These are phyloP conservation scores for Pichia nakasei DNA, from an alignment of 805 yeast species.

Conservation along the genomic window DNA sequence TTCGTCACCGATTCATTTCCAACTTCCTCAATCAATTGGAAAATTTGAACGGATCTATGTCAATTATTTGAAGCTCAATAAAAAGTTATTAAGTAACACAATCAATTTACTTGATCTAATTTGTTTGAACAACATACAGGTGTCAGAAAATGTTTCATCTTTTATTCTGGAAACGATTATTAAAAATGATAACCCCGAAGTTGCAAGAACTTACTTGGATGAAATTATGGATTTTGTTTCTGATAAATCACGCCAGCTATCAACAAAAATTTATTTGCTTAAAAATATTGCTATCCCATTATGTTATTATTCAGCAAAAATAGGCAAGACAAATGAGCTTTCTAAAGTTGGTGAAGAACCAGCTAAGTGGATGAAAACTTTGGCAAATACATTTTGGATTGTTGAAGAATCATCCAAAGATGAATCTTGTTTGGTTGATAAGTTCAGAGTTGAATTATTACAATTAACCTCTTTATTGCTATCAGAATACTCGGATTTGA, in stretches of 20 bases:
- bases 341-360: slow-evolving; percentile 15
- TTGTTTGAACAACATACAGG: slow-evolving; percentile 37
- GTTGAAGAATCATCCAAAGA: slow-evolving; percentile 45
- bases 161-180: slow-evolving; percentile 52
- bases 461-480: slow-evolving; percentile 75
- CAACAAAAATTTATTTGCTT: slow-evolving; percentile 53
- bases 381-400: slow-evolving; percentile 68
- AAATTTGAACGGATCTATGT: slow-evolving; percentile 48
- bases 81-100: slow-evolving; percentile 7
- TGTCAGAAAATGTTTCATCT: slow-evolving; percentile 42
- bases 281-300: slow-evolving; percentile 58
- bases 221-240: slow-evolving; percentile 43
- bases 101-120: slow-evolving; percentile 36
- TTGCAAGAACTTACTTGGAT: slow-evolving; percentile 43
- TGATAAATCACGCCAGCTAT: slow-evolving; percentile 33
- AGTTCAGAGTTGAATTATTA: slow-evolving; percentile 64
- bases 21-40: slow-evolving; percentile 59
- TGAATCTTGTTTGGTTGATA: slow-evolving; percentile 63
- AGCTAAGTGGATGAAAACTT: slow-evolving; percentile 55
- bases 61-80: slow-evolving; percentile 13
- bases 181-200: slow-evolving; percentile 34
- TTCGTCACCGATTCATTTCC: slow-evolving; percentile 56
- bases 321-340: slow-evolving; percentile 21
- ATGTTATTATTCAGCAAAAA: slow-evolving; percentile 51
- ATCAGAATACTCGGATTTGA: slow-evolving; percentile 51